Percentiles rank a stretch among this genome's conserved stretches.
Evolutionary conservation across 169 alveolate genomes (phyloP).

Genomic region (Nephromyces sp.): DNA sequence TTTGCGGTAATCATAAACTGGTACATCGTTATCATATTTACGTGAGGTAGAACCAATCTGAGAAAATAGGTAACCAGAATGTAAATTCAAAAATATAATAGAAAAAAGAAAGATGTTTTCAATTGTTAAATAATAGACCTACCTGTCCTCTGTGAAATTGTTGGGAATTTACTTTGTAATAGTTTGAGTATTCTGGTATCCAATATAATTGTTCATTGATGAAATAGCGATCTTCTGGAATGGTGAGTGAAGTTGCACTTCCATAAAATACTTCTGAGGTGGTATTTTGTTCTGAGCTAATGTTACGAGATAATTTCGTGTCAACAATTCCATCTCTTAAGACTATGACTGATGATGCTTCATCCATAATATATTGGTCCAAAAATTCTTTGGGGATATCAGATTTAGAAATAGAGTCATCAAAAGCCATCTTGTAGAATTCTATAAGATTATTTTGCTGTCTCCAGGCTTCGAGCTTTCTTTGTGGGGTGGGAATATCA

Average conservation of each 20-base stretch:
- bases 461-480: not conserved
- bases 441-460: not conserved
- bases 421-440: not conserved
- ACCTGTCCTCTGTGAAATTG: conserved; percentile 49
- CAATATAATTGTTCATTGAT: conserved; percentile 35
- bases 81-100: not conserved
- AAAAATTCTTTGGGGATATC: not conserved
- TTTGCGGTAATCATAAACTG: conserved; percentile 51
- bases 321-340: conserved; percentile 28
- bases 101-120: not conserved
- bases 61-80: not conserved
- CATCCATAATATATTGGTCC: conserved; percentile 8
- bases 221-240: conserved; percentile 31
- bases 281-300: not conserved
- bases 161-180: conserved; percentile 43
- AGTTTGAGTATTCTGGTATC: conserved; percentile 49
- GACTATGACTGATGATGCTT: conserved; percentile 13
- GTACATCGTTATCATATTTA: conserved; percentile 44
- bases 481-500: not conserved
- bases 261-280: conserved; percentile 19
- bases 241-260: conserved; percentile 35
- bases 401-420: not conserved
- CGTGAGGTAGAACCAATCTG: conserved; percentile 46
- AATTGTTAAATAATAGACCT: not conserved
- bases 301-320: not conserved